Conservation (phyloP, 1,284 basidiomycete genomes). For the Blastosporella zonata region DNA sequence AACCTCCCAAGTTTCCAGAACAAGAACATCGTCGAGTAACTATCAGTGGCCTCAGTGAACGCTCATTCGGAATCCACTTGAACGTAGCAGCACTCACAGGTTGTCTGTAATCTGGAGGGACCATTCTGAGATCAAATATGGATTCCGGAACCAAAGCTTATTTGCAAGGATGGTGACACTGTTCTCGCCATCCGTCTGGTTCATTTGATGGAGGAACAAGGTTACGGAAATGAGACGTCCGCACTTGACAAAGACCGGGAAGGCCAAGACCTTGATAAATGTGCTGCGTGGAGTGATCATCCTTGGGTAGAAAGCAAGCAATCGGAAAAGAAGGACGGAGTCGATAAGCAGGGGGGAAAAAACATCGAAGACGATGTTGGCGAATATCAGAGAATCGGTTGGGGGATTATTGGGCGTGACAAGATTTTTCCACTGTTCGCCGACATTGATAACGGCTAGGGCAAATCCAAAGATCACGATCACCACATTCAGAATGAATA, state of each 20-base stretch:
- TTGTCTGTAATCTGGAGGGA: conserved; percentile 32
- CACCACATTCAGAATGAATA: conserved; percentile 32
- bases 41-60: conserved; percentile 7
- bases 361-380: conserved; percentile 20
- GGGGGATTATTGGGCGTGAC: conserved; percentile 17
- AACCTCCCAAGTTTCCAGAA: conserved; percentile 16
- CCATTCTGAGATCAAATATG: conserved; percentile 20
- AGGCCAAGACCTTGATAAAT: conserved; percentile 21
- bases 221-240: conserved; percentile 21
- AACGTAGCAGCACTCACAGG: conserved; percentile 19
- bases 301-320: conserved; percentile 31
- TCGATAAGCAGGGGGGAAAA: conserved; percentile 30
- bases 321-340: conserved; percentile 30
- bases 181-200: conserved; percentile 2
- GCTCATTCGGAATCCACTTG: neutral
- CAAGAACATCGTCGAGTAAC: conserved; percentile 25
- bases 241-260: conserved; percentile 26
- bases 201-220: conserved; percentile 4
- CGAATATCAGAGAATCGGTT: conserved; percentile 15
- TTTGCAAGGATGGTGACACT: conserved; percentile 19
- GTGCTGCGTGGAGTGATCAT: conserved; percentile 19
- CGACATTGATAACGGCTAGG: conserved; percentile 5
- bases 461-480: conserved; percentile 16
- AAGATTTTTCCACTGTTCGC: neutral
- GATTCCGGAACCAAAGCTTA: conserved; percentile 16